These are phyloP conservation scores for Pisolithus orientalis DNA, from an alignment of 768 basidiomycete genomes.

Conservation along the genomic window DNA sequence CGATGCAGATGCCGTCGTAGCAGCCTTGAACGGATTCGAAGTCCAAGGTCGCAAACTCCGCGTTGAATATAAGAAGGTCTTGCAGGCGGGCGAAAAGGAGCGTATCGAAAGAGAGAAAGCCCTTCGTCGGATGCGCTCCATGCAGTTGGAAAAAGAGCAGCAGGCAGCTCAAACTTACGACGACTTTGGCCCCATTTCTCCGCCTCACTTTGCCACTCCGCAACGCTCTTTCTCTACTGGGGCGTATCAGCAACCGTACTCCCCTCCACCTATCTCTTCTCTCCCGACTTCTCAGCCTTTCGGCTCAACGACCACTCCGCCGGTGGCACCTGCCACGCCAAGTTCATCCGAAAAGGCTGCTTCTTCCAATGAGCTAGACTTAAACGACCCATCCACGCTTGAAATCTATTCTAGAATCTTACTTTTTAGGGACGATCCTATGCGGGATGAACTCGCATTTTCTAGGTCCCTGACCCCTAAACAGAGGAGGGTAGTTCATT, in stretches of 20 bases:
- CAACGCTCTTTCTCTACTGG: conserved; percentile 68
- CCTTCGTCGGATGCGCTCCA: conserved; percentile 93
- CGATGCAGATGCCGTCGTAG: conserved; percentile 95
- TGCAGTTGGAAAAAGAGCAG: conserved; percentile 89
- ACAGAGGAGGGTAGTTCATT: conserved; percentile 88
- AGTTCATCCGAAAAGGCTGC: conserved; percentile 60
- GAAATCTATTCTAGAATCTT: conserved; percentile 97
- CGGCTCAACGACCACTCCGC: conserved; percentile 43
- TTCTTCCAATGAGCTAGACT: conserved; percentile 70
- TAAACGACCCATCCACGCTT: conserved; percentile 92
- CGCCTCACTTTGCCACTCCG: conserved; percentile 51
- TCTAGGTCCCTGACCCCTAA: conserved; percentile 80
- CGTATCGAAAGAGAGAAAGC: conserved; percentile 98
- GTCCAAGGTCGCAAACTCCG: conserved; percentile 95
- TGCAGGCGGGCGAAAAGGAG: conserved; percentile 99
- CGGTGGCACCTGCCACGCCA: conserved; percentile 51
- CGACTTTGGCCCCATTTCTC: conserved; percentile 59
- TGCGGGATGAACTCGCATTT: conserved; percentile 97
- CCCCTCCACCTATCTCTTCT: conserved; percentile 46
- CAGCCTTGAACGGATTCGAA: conserved; percentile 92
- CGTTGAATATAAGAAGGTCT: conserved; percentile 98
- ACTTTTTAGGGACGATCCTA: conserved; percentile 94
- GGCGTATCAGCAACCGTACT: conserved; percentile 60
- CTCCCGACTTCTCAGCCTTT: conserved; percentile 37
- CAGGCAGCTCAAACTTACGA: conserved; percentile 52